Evolutionary conservation across 305 asterid species (phyloP), one percentile per base, ranked within the genome.

Genomic region (Rubia balearica): DNA sequence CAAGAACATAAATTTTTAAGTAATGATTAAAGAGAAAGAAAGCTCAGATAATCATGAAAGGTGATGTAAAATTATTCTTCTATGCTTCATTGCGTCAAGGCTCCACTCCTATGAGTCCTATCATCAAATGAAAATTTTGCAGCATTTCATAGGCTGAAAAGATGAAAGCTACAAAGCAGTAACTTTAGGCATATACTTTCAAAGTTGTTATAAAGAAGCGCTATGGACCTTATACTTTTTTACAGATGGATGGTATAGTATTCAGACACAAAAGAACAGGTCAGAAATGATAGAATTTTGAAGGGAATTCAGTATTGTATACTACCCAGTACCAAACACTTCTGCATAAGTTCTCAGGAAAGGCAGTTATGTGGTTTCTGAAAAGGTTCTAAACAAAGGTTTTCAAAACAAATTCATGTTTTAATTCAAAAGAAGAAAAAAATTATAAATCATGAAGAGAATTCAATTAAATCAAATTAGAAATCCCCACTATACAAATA

Each of bases 1-100:
- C 76, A 80, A 17, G 73, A 67, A 60, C 33, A 71, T 78, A 30
- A 38, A 51, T 51, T 16, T 33, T 71, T 41, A 71, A 53, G 21
- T 65, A 63, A 42, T 73, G 75, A 11, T 73, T 48, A 38, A 48
- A 45, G 16, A 36, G 55, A 75, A 71, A 51, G 41, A 46, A 46
- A 45, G 41, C 69, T 49, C 53, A 68, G 8, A 59, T 51, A 51
- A 8, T 51, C n/a, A 14, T 65, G 17, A 16, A 46, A 61, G 55
- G 55, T 3, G 5, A 46, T 46, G 53, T 46, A 46, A 46, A 12
- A 43, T 8, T 43, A 43, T 43, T 45, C 3, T 45, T 1, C 49
- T 43, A 43, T 8, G 12, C 48, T 1, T 2, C 11, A 7, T 9
- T 45, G 55, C n/a, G 4, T 48, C 55, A 14, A 48, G 55, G 55